Evolutionary conservation across 768 basidiomycete genomes (phyloP).

Genomic region (Pilatotrama ljubarskyi): DNA sequence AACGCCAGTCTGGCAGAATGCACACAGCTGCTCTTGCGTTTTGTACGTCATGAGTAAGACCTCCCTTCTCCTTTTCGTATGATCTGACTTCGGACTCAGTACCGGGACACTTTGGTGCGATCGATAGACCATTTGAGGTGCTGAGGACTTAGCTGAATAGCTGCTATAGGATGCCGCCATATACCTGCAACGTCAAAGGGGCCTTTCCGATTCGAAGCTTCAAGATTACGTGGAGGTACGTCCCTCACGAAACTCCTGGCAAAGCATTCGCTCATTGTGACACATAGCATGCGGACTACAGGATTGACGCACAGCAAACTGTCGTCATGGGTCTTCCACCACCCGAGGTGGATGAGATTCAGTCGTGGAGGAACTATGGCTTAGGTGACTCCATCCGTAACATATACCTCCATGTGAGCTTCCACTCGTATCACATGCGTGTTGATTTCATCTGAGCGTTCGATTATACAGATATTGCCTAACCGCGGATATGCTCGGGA

Average conservation of each 20-base stretch:
- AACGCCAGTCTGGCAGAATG: constrained; percentile 40
- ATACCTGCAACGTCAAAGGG: constrained; percentile 45
- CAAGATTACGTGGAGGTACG: constrained; percentile 50
- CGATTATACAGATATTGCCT: constrained; percentile 41
- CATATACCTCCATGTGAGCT: constrained; percentile 39
- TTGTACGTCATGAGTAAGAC: constrained; percentile 27
- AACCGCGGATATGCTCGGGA: constrained; percentile 36
- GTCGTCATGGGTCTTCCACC: constrained; percentile 48
- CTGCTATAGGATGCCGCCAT: constrained; percentile 41
- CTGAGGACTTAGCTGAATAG: neutral
- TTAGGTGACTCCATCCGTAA: constrained; percentile 42
- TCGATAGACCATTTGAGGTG: neutral
- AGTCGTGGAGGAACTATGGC: constrained; percentile 43
- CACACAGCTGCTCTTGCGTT: constrained; percentile 35
- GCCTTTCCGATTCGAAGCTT: constrained; percentile 38
- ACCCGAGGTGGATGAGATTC: constrained; percentile 36
- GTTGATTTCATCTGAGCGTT: neutral
- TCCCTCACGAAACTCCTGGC: neutral
- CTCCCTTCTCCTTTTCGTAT: neutral
- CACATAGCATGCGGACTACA: constrained; percentile 40
- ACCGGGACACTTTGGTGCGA: constrained; percentile 42
- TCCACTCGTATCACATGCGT: neutral
- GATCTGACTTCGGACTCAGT: constrained; percentile 30
- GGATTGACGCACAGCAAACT: constrained; percentile 41
- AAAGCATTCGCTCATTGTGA: neutral